Base-by-base conservation (phyloP, 2,329 filamentous ascomycete genomes). In the Cladosporium colombiae region DNA sequence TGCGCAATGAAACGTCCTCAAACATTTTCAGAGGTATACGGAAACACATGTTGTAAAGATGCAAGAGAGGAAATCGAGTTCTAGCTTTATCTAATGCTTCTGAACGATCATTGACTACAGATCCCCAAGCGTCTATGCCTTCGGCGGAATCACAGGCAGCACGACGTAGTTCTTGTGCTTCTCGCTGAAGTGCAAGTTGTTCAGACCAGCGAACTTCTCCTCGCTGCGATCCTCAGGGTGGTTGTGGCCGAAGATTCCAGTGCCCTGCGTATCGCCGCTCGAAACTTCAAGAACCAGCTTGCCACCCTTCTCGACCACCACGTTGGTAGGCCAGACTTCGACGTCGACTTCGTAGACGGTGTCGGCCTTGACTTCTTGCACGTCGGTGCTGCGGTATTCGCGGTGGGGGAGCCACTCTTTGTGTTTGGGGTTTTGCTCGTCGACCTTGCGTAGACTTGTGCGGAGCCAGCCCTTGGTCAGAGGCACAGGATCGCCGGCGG, bases 391-490 rank as follows among this genome's bases (percentile, higher is more conserved):
- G 21, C 81, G 78, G 70, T 89, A 90, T 58, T 88, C 83, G 5
- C 87, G 80, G 70, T 84, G 81, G 2, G 87, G 87, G 14, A 89
- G 77, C 71, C 82, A 88, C 0, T 79, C 70, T 5, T 82, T 77
- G 70, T 89, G 81, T 68, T 81, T 83, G 0, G 81, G 81, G 70
- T 88, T 79, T 6, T 81, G 70, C 0, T 77, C 71, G 66, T 86
- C 80, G 3, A 84, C 81, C 71, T 85, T 86, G 23, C 87, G 83
- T 21, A 88, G 76, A 37, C 81, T 84, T 13, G 84, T 81, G 1
- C 87, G 82, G 11, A 89, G 82, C 87, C 87, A 90, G 25, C 87
- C 88, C 74, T 89, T 90, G 62, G 83, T 81, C 0, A 89, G 78
- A 0, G 88, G 88, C 0, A 89, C 82, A 0, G 85, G 83, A 67